A percentile compares a stretch with the other conserved stretches of the same genome.
Conservation (phyloP, 2,329 filamentous ascomycete species). For the Xylaria sp. region DNA sequence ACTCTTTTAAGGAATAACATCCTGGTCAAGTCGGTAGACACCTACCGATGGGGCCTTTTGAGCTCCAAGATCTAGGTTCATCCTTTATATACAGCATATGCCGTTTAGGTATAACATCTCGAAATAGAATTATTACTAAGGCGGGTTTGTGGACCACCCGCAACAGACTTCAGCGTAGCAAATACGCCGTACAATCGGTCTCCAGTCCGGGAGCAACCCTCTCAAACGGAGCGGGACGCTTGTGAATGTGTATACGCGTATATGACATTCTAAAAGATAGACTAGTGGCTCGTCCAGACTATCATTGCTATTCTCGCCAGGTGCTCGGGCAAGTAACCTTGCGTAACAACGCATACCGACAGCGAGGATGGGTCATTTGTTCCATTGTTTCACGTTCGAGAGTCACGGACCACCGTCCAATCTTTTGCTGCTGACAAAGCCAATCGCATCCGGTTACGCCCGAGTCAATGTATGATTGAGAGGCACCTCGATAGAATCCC, state of each 20-base stretch:
- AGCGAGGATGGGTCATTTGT: neutral
- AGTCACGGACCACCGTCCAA: neutral
- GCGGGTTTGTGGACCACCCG: neutral
- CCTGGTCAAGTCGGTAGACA: conserved; percentile 26
- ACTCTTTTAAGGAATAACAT: conserved; percentile 25
- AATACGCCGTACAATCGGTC: conserved; percentile 13
- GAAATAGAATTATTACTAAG: conserved; percentile 27
- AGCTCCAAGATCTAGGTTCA: conserved; percentile 13
- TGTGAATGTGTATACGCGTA: neutral
- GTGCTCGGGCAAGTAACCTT: neutral
- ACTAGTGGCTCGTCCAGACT: neutral
- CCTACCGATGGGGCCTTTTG: conserved; percentile 15
- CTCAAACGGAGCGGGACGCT: neutral
- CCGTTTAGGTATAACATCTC: conserved; percentile 20
- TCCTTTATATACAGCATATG: conserved; percentile 3
- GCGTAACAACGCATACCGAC: neutral
- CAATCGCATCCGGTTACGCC: conserved; percentile 15
- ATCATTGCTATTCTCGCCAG: conserved; percentile 15
- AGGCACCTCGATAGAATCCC: neutral
- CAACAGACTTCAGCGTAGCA: neutral
- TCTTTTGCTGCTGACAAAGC: neutral
- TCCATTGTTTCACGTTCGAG: neutral
- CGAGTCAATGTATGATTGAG: conserved; percentile 17
- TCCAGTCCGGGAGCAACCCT: neutral
- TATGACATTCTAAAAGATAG: conserved; percentile 2